Conservation (phyloP, 805 yeast genomes). For the Wickerhamiella vanderwaltii region DNA sequence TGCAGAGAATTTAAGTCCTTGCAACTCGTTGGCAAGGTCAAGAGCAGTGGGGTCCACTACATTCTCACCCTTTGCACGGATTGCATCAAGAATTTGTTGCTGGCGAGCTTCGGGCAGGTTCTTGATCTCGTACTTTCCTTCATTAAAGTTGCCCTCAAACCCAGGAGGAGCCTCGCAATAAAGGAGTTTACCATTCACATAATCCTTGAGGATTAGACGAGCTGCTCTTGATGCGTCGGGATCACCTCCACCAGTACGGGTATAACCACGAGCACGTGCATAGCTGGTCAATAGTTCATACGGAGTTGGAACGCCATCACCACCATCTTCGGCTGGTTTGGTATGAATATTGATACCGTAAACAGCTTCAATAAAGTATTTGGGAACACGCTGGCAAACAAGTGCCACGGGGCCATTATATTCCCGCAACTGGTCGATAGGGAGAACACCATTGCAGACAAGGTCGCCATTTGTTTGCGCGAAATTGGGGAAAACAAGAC, state of each 20-base stretch:
- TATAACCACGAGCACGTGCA: slow-evolving; percentile 92
- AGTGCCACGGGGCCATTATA: slow-evolving; percentile 77
- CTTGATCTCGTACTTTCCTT: slow-evolving; percentile 54
- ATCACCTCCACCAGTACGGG: slow-evolving; percentile 84
- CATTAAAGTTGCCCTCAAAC: slow-evolving; percentile 57
- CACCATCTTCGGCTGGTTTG: slow-evolving; percentile 72
- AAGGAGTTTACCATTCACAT: slow-evolving; percentile 80
- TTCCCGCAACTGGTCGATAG: slow-evolving; percentile 93
- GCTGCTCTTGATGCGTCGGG: slow-evolving; percentile 96
- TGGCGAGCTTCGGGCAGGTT: slow-evolving; percentile 60
- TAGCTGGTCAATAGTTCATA: slow-evolving; percentile 81
- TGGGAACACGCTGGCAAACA: slow-evolving; percentile 81
- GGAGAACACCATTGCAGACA: slow-evolving; percentile 97
- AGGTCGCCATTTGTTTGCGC: slow-evolving; percentile 93
- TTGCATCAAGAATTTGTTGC: slow-evolving; percentile 51
- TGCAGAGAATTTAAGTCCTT: slow-evolving; percentile 62
- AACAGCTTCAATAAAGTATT: slow-evolving; percentile 73
- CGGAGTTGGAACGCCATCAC: slow-evolving; percentile 75
- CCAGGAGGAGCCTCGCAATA: slow-evolving; percentile 84
- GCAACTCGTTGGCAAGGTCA: slow-evolving; percentile 57
- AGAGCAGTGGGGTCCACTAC: slow-evolving; percentile 37
- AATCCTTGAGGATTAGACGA: slow-evolving; percentile 83
- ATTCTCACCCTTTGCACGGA: slow-evolving; percentile 33
- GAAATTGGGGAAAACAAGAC: slow-evolving; percentile 95
- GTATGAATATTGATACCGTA: slow-evolving; percentile 85